Percentiles rank a stretch among this genome's conserved stretches.
Evolutionary conservation across 1,139 yeast species (phyloP).

Genomic region (Pichia sp.): DNA sequence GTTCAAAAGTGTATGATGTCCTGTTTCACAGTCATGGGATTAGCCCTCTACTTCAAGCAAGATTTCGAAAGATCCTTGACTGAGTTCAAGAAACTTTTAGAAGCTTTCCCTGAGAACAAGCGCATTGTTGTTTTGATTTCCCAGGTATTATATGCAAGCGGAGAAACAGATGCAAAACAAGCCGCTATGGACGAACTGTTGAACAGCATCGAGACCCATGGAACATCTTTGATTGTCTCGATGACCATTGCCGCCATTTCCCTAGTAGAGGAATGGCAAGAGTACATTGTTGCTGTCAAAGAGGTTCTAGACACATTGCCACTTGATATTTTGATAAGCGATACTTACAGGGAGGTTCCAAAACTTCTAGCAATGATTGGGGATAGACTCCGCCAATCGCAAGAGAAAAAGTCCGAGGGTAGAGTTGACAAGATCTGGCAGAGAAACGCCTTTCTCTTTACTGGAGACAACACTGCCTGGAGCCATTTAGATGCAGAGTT

Average conservation of each 20-base stretch:
- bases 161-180: slow-evolving; percentile 64
- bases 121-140: slow-evolving; percentile 69
- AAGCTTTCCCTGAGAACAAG: slow-evolving; percentile 48
- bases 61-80: slow-evolving; percentile 63
- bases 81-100: slow-evolving; percentile 60
- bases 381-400: slow-evolving; percentile 37
- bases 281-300: slow-evolving; percentile 58
- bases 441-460: slow-evolving; percentile 67
- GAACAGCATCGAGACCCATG: slow-evolving; percentile 56
- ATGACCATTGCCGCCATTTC: slow-evolving; percentile 80
- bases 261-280: slow-evolving; percentile 55
- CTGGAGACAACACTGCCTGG: slow-evolving; percentile 70
- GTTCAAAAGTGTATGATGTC: slow-evolving; percentile 44
- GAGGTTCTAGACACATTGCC: slow-evolving; percentile 60
- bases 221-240: slow-evolving; percentile 61
- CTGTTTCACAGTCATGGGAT: slow-evolving; percentile 63
- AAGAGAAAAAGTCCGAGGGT: slow-evolving; percentile 23
- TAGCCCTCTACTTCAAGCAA: slow-evolving; percentile 58
- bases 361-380: slow-evolving; percentile 38
- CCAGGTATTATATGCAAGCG: slow-evolving; percentile 73
- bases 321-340: slow-evolving; percentile 43
- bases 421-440: slow-evolving; percentile 47
- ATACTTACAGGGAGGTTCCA: slow-evolving; percentile 54
- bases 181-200: slow-evolving; percentile 76
- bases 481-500: slow-evolving; percentile 46